Evolutionary conservation across 768 basidiomycete genomes (phyloP), one percentile per base, ranked within the genome.

Genomic region (Boletus bicolor): DNA sequence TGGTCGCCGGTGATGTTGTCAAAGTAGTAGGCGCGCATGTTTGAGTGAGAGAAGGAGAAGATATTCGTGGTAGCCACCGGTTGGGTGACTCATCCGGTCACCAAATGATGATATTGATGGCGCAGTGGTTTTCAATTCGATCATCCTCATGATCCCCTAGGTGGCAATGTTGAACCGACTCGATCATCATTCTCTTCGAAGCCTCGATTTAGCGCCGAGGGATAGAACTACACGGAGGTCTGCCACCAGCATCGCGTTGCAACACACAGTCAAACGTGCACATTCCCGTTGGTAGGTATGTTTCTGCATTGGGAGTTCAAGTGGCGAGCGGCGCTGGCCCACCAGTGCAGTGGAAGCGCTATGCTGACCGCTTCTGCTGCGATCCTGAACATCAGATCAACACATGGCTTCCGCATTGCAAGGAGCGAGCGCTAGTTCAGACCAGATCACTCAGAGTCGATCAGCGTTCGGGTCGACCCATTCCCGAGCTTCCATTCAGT

Each of bases 1-100:
- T 93, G 93, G 72, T 96, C 91, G 30, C 86, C 89, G 0, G 85
- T 79, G 32, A 81, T n/a, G 64, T 88, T 80, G 71, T 90, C 86
- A 68, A 78, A 86, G 75, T 85, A 87, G 76, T 86, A 89, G 11
- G 85, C 85, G 42, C 83, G 84, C 89, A 91, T 28, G 28, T 28
- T 28, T 4, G 28, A 28, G 28, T 28, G 28, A 28, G 28, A 28
- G 28, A 28, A 28, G 28, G 28, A 28, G 28, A 28, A 6, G 6
- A 28, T 28, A 28, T 28, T 24, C 28, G 28, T 6, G 28, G 6
- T 4, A 6, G 28, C 28, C 28, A 28, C 28, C 28, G 4, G 28
- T 6, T 28, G 28, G 28, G 28, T 28, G 28, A 28, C 28, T 5
- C 28, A 28, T 28, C 28, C 28, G 28, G 2, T 28, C 28, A 28